phyloP scores from a whole-genome alignment of 768 basidiomycete genomes.

The Candolleomyces eurysporus region DNA sequence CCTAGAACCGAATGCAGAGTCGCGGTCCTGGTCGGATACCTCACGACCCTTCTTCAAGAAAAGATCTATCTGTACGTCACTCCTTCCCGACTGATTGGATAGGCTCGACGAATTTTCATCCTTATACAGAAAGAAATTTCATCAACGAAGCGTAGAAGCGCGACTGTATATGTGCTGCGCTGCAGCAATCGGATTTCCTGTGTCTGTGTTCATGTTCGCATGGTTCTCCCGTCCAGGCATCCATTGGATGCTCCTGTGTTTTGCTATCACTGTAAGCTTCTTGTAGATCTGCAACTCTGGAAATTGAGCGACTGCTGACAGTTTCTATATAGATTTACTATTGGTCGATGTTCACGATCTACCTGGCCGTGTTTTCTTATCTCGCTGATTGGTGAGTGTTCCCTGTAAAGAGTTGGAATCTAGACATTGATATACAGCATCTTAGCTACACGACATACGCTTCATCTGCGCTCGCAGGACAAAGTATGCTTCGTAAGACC shows the following conservation, averaged over 20 bases:
- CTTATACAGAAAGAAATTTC: conserved; percentile 13
- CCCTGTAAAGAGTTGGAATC: not conserved
- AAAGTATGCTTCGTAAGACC: conserved; percentile 51
- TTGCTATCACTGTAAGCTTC: conserved; percentile 41
- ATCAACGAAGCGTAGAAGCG: conserved; percentile 42
- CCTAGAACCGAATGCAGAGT: conserved; percentile 31
- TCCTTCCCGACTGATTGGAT: not conserved
- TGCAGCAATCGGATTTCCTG: conserved; percentile 47
- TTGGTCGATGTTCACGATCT: conserved; percentile 47
- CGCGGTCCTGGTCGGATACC: conserved; percentile 46
- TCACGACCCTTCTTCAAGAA: conserved; percentile 44
- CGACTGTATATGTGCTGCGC: conserved; percentile 49
- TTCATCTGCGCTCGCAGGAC: conserved; percentile 61
- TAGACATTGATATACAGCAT: conserved; percentile 15
- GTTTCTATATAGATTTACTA: conserved; percentile 38
- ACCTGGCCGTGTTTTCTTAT: conserved; percentile 53
- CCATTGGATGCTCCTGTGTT: conserved; percentile 53
- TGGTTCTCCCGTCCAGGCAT: conserved; percentile 56
- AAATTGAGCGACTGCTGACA: too few relatives aligned
- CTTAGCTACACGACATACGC: conserved; percentile 46
- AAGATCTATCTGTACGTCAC: conserved; percentile 40
- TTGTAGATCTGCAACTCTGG: not conserved
- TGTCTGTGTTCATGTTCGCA: conserved; percentile 65
- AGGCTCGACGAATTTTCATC: not conserved
- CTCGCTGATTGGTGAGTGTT: conserved; percentile 53